Evolutionary conservation across 2,329 filamentous ascomycete species (phyloP), one percentile per base, ranked within the genome.

Genomic region (Rutstroemia sp.): DNA sequence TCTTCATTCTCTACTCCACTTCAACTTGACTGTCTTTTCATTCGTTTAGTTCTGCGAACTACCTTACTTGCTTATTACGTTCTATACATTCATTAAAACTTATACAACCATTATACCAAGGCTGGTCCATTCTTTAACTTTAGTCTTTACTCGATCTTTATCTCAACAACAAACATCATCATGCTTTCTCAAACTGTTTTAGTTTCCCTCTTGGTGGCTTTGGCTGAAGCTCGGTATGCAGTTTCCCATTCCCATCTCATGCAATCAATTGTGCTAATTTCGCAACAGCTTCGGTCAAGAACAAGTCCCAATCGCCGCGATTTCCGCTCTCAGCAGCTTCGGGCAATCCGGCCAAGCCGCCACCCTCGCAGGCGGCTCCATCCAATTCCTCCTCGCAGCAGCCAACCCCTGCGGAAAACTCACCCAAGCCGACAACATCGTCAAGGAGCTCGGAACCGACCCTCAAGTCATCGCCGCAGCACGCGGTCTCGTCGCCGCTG

Each of bases 371-470:
- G 85, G 85, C 53, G 73, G 73, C 16, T 79, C 84, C 30, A 80
- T 86, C 48, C 74, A 79, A 38, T 79, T 82, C 57, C 78, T 89
- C 8, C 76, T 88, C 19, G 85, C 77, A 25, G 84, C 75, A 44
- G 80, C 85, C 59, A 81, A 84, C 70, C 80, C 86, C 38, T 89
- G 86, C 64, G 81, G 74, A 61, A 87, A 85, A 46, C 82, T 88
- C 62, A 71, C 71, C 21, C 80, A 83, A 47, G 85, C 83, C 60
- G 85, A 88, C 66, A 68, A 82, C 65, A 85, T 88, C 66, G 76
- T 87, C 59, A 66, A 76, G 8, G 71, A 80, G 53, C 82, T 87
- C 37, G 85, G 85, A 53, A 77, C 72, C 47, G 80, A 81, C 62
- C 71, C 76, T n/a, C 72, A 77, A 59, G 82, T 84, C 61, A 74